These are phyloP conservation scores for Rosa multiflora DNA, from an alignment of 306 rosid genomes.

Conservation along the genomic window DNA sequence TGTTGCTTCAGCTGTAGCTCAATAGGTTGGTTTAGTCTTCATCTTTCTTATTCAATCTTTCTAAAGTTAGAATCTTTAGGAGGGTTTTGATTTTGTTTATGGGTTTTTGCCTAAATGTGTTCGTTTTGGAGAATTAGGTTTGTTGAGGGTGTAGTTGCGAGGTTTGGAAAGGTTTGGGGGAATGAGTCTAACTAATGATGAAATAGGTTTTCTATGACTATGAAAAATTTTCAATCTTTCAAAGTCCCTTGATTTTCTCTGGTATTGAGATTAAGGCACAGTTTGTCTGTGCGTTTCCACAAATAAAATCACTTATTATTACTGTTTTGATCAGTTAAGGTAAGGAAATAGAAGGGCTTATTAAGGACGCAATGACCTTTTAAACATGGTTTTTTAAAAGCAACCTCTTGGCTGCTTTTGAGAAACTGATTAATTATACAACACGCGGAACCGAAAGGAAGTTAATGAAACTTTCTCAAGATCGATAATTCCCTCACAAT, in stretches of 20 bases:
- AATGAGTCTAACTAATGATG: slow-evolving; percentile 9
- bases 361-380: no score
- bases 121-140: background rate
- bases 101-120: slow-evolving; percentile 10
- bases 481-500: no score
- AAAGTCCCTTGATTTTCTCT: slow-evolving; percentile 12
- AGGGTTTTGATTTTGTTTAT: slow-evolving; percentile 14
- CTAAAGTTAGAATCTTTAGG: background rate
- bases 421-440: no score
- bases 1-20: slow-evolving; percentile 39
- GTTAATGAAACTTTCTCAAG: no score
- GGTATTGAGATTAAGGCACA: background rate
- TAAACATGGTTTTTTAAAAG: no score
- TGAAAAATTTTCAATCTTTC: slow-evolving; percentile 15
- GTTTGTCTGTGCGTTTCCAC: no score
- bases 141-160: slow-evolving; percentile 22
- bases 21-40: slow-evolving; percentile 43
- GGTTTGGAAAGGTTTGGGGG: slow-evolving; percentile 12
- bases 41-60: slow-evolving; percentile 12
- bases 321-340: no score
- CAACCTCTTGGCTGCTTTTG: no score
- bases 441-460: no score
- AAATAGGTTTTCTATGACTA: background rate
- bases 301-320: no score
- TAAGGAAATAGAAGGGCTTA: no score